Evolutionary conservation across 208 protist genomes (phyloP).

Genomic region (Strigomonas galati): DNA sequence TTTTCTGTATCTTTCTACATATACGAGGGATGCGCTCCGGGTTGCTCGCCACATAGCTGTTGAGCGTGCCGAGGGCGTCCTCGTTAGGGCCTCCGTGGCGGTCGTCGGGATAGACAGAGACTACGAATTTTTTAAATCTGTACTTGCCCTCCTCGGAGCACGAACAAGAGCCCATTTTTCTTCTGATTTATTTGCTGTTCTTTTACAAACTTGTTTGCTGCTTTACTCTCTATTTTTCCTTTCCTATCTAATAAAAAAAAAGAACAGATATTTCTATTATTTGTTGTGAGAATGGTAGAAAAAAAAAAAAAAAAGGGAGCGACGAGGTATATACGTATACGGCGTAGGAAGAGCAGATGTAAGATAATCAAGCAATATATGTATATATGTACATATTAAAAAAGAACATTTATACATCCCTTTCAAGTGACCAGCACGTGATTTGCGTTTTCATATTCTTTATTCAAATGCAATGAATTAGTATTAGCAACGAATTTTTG

Average conservation of each 20-base stretch:
- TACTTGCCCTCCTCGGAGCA: constrained; percentile 54
- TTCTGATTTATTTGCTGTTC: neutral
- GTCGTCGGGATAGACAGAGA: constrained; percentile 63
- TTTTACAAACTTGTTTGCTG: neutral
- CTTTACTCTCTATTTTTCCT: constrained; percentile 14
- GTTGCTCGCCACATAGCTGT: constrained; percentile 73
- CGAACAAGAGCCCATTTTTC: constrained; percentile 28
- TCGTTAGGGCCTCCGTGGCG: constrained; percentile 35
- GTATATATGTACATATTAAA: constrained; percentile 7
- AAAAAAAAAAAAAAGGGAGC: constrained; percentile 4
- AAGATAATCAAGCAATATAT: neutral
- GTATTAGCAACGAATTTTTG: neutral
- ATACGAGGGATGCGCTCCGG: constrained; percentile 80
- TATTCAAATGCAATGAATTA: neutral
- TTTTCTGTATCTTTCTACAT: constrained; percentile 78
- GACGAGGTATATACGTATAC: neutral
- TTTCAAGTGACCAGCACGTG: too few relatives aligned
- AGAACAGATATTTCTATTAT: neutral
- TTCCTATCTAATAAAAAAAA: constrained; percentile 5
- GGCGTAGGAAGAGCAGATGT: neutral
- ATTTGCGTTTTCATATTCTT: too few relatives aligned
- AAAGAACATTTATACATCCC: neutral
- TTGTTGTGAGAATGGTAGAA: neutral
- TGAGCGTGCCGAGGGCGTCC: constrained; percentile 63
- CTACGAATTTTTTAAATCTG: constrained; percentile 80